These are phyloP conservation scores for Fonsecaea nubica DNA, from an alignment of 2,329 filamentous ascomycete species.

Conservation along the genomic window DNA sequence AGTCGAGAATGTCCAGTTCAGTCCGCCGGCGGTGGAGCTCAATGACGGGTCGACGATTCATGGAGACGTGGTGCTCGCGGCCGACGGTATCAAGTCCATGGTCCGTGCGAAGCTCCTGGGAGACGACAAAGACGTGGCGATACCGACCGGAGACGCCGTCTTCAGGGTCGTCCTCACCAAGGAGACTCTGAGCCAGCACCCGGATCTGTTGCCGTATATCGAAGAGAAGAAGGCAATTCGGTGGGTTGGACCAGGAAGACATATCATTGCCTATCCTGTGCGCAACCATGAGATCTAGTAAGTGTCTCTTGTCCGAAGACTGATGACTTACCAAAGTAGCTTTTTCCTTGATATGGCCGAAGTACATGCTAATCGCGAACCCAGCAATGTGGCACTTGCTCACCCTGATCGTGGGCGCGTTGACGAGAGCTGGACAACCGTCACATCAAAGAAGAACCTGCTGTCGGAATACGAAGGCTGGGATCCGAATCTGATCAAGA, in stretches of 20 bases:
- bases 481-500: conserved; percentile 64
- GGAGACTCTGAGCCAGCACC: conserved; percentile 39
- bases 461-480: conserved; percentile 65
- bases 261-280: conserved; percentile 44
- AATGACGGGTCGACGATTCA: conserved; percentile 34
- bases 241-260: conserved; percentile 44
- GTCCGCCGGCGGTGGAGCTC: conserved; percentile 39
- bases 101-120: conserved; percentile 27
- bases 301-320: not conserved
- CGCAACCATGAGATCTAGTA: conserved; percentile 65
- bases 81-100: conserved; percentile 33
- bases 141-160: conserved; percentile 43
- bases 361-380: not conserved
- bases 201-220: conserved; percentile 41
- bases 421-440: conserved; percentile 69
- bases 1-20: conserved; percentile 41
- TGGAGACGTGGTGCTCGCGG: conserved; percentile 42
- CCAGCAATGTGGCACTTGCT: conserved; percentile 64
- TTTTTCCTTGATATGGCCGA: not conserved
- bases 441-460: conserved; percentile 66
- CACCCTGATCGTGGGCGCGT: conserved; percentile 66
- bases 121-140: conserved; percentile 46
- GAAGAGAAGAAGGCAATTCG: conserved; percentile 43
- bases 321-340: not conserved
- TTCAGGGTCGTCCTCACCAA: conserved; percentile 42